A percentile compares a stretch with the other conserved stretches of the same genome.
Evolutionary conservation across 2,329 filamentous ascomycete genomes (phyloP).

Genomic region (Colletotrichum tabaci): DNA sequence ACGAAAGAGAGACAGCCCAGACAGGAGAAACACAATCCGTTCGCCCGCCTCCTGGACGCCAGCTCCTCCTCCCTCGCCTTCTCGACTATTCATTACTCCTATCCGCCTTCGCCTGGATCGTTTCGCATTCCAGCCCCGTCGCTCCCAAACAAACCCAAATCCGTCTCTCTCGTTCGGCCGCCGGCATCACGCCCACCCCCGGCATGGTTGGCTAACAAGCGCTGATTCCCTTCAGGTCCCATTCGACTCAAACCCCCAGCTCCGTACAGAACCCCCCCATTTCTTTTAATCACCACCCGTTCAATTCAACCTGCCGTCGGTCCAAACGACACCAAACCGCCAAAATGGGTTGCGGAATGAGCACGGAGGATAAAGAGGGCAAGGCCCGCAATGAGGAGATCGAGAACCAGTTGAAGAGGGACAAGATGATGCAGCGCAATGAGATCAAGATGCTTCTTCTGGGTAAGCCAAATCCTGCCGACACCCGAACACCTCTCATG

Average conservation of each 20-base stretch:
- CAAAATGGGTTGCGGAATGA: constrained; percentile 99
- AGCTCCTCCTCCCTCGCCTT: constrained; percentile 22
- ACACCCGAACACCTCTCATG: not conserved
- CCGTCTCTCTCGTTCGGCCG: constrained; percentile 24
- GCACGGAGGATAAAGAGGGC: constrained; percentile 99
- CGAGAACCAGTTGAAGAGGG: constrained; percentile 98
- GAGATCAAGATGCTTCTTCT: constrained; percentile 99
- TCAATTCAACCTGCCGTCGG: constrained; percentile 30
- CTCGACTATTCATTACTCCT: constrained; percentile 19
- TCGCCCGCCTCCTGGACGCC: constrained; percentile 10
- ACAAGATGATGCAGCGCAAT: constrained; percentile 98
- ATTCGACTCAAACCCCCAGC: constrained; percentile 27
- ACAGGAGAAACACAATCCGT: constrained; percentile 4
- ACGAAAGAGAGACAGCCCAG: constrained; percentile 30
- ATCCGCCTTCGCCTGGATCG: constrained; percentile 19
- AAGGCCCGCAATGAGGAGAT: constrained; percentile 99
- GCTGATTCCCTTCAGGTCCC: constrained; percentile 13
- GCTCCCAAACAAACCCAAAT: constrained; percentile 26
- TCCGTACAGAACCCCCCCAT: constrained; percentile 22
- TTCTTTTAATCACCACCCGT: constrained; percentile 33
- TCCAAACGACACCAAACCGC: constrained; percentile 52
- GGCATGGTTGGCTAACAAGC: constrained; percentile 36
- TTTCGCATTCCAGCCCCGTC: constrained; percentile 39
- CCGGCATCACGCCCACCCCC: constrained; percentile 22
- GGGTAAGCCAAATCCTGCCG: constrained; percentile 69